phyloP scores from a whole-genome alignment of 2,329 filamentous ascomycete genomes.

The Chrysosphaeria jannelii region DNA sequence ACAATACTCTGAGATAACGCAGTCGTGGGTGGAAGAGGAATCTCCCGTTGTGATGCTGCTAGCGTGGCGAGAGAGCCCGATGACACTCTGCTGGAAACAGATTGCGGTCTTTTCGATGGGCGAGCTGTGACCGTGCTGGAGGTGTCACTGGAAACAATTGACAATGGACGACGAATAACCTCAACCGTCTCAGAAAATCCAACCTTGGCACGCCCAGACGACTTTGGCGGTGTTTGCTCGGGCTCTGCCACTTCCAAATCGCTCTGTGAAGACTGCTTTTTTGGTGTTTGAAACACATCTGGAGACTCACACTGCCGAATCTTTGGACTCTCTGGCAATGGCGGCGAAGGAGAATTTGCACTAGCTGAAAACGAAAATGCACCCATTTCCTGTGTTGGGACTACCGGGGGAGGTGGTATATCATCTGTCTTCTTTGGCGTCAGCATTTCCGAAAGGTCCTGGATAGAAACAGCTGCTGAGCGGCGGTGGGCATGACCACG shows the following conservation, averaged over 20 bases:
- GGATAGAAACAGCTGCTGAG: constrained; percentile 55
- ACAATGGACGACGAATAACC: constrained; percentile 56
- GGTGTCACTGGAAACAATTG: constrained; percentile 58
- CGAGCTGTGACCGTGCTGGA: constrained; percentile 45
- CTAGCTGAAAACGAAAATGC: constrained; percentile 6
- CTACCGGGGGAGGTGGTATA: no score
- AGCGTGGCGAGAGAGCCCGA: constrained; percentile 19
- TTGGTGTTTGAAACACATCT: no score
- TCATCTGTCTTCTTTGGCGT: no score
- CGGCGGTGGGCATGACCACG: constrained; percentile 55
- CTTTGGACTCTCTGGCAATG: neutral
- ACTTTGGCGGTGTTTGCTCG: constrained; percentile 3
- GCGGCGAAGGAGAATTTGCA: neutral
- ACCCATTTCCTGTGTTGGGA: constrained; percentile 9
- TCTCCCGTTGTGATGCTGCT: constrained; percentile 12
- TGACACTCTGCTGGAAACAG: constrained; percentile 49
- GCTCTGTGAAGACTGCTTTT: no score
- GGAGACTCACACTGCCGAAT: no score
- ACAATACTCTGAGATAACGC: constrained; percentile 13
- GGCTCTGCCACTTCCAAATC: neutral
- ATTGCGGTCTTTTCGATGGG: constrained; percentile 29
- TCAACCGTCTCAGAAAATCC: constrained; percentile 65
- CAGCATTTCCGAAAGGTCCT: constrained; percentile 45
- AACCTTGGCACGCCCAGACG: constrained; percentile 27
- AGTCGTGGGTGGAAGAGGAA: constrained; percentile 11